Evolutionary conservation across 352 stramenopile species (phyloP).

Genomic region (Phytophthora kernoviae): DNA sequence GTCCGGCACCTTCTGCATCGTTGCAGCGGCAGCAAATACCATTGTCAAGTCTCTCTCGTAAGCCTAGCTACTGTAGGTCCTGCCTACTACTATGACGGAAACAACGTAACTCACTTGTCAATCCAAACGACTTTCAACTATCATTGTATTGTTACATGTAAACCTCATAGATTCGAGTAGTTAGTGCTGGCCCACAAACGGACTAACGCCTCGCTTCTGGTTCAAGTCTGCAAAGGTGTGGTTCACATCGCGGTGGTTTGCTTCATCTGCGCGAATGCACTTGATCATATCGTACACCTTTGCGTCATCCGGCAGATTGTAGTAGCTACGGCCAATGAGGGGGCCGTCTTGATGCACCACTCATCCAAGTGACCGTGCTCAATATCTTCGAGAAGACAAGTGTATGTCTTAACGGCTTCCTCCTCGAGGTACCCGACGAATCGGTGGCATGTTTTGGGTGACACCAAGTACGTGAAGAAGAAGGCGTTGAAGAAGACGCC

Average conservation of each 20-base stretch:
- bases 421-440: conserved; percentile 93
- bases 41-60: conserved; percentile 11
- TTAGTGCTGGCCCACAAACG: conserved; percentile 25
- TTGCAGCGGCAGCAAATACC: conserved; percentile 15
- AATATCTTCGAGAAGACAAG: conserved; percentile 88
- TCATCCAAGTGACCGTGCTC: conserved; percentile 73
- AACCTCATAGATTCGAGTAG: not conserved
- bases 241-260: conserved; percentile 87
- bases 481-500: conserved; percentile 88
- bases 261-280: conserved; percentile 84
- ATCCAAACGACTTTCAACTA: not conserved
- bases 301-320: conserved; percentile 77
- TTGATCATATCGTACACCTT: conserved; percentile 86
- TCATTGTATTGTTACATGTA: not conserved
- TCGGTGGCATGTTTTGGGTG: conserved; percentile 82
- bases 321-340: conserved; percentile 84
- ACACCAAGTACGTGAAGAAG: conserved; percentile 83
- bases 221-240: conserved; percentile 60
- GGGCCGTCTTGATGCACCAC: conserved; percentile 72
- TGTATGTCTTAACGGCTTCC: conserved; percentile 91
- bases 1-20: conserved; percentile 28
- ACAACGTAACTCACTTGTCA: not conserved
- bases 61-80: no score
- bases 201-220: conserved; percentile 40
- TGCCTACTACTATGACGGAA: not conserved